A percentile compares a stretch with the other conserved stretches of the same genome.
phyloP scores from a whole-genome alignment of 441 rosid genomes.

The Gossypium schwendimanii region DNA sequence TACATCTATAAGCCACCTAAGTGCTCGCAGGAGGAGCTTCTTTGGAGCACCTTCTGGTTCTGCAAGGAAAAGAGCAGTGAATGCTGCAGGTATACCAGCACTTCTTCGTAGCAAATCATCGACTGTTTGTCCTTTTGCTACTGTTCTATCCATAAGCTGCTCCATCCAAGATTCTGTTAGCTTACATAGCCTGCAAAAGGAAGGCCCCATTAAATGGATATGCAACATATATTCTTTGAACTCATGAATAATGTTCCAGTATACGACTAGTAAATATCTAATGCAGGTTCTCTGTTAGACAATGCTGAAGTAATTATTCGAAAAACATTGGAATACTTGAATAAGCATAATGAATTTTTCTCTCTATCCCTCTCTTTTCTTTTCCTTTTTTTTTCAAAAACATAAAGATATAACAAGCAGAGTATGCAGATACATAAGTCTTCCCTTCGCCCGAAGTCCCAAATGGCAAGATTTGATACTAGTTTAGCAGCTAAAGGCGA shows the following conservation, averaged over 20 bases:
- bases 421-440: neutral
- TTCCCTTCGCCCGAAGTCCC: neutral
- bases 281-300: conserved; percentile 2
- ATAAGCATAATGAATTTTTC: neutral
- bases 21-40: conserved; percentile 84
- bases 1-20: conserved; percentile 77
- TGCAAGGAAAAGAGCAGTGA: conserved; percentile 84
- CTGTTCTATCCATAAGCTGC: conserved; percentile 88
- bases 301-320: neutral
- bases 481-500: neutral
- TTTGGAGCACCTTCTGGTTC: conserved; percentile 95
- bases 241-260: conserved; percentile 9
- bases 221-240: neutral
- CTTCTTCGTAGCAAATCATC: conserved; percentile 93
- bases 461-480: neutral
- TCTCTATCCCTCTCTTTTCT: neutral
- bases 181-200: conserved; percentile 61
- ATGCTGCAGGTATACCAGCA: conserved; percentile 99
- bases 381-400: neutral
- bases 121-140: conserved; percentile 81
- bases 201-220: conserved; percentile 15
- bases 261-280: neutral
- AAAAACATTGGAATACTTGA: neutral
- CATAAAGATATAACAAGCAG: neutral
- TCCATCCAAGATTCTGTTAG: conserved; percentile 93